Base-by-base conservation (phyloP, 352 stramenopile genomes). In the Phytophthora hibernalis region DNA sequence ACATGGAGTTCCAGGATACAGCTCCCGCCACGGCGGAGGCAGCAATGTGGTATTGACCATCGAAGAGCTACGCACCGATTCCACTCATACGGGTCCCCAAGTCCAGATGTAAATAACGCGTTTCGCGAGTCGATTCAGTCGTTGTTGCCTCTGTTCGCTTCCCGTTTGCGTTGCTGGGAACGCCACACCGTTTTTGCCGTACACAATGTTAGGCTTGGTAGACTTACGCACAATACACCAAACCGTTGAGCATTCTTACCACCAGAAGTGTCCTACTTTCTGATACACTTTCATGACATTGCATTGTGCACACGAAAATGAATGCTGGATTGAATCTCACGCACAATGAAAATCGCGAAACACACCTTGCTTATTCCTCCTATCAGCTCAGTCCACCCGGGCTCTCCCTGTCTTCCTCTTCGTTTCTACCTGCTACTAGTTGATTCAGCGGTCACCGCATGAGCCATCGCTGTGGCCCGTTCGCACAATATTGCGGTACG, bases 401-500 rank as follows among this genome's bases (percentile, higher is more conserved):
- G 28, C 49, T 28, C 13, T 57, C 33, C 28, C 55, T 28, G 33
- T 20, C 35, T 4, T 45, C 15, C 8, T 10, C n/a, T 52, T 28
- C 28, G 11, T 11, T 48, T 72, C 57, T 66, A 68, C 61, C 69
- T 77, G 65, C 65, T 72, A 72, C 42, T 74, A 65, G 12, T 49
- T 65, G 30, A 33, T 49, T 70, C 26, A 72, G 10, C 45, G 57
- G 42, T 31, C 50, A 61, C 21, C 37, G 47, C 38, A 68, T 47
- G 49, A 54, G 30, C 45, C 50, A 62, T 56, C 61, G 30, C 35
- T 62, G 31, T 58, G 70, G 11, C 61, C 66, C 8, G 55, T 6
- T 67, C 66, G 66, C 28, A 55, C 77, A n/a, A 89, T 83, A 57
- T 79, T 75, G 54, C 72, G 61, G 57, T 82, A 78, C 53, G 82